Conservation (phyloP, 2,329 filamentous ascomycete species). For the Sporothrix humicola region DNA sequence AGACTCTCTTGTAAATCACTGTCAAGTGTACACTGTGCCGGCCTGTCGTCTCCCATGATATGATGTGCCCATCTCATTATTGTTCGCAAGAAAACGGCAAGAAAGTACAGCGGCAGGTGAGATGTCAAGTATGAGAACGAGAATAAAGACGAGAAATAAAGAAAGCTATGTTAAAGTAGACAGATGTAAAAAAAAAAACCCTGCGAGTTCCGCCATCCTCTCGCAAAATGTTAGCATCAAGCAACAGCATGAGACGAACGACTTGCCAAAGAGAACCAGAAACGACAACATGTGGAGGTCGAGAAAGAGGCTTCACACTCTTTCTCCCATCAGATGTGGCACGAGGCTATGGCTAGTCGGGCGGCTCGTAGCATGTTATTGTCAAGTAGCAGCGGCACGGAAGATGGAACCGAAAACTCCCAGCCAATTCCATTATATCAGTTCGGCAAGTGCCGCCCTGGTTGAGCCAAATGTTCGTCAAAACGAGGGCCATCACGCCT, state of each 20-base stretch:
- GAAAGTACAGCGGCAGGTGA: background rate
- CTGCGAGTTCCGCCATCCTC: too few species aligned
- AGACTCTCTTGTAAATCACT: too few species aligned
- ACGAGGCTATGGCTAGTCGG: too few species aligned
- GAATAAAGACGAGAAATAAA: conserved; percentile 16
- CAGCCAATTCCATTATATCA: conserved; percentile 38
- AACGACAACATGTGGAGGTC: background rate
- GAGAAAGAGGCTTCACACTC: conserved; percentile 25
- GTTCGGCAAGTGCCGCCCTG: conserved; percentile 30
- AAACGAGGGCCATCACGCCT: conserved; percentile 29
- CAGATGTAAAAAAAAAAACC: too few species aligned
- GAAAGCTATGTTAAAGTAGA: conserved; percentile 24
- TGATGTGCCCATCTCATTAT: too few species aligned
- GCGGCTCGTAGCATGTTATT: background rate
- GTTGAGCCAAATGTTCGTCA: conserved; percentile 27
- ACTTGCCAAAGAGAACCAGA: background rate
- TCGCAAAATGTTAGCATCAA: too few species aligned
- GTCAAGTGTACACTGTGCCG: background rate
- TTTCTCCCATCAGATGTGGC: background rate
- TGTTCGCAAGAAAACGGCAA: background rate
- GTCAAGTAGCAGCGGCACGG: conserved; percentile 31
- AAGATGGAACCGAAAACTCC: conserved; percentile 39
- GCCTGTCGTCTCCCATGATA: background rate
- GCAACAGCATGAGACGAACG: too few species aligned
- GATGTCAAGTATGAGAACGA: background rate